Conservation (phyloP, 768 basidiomycete genomes). For the Hericium erinaceus region DNA sequence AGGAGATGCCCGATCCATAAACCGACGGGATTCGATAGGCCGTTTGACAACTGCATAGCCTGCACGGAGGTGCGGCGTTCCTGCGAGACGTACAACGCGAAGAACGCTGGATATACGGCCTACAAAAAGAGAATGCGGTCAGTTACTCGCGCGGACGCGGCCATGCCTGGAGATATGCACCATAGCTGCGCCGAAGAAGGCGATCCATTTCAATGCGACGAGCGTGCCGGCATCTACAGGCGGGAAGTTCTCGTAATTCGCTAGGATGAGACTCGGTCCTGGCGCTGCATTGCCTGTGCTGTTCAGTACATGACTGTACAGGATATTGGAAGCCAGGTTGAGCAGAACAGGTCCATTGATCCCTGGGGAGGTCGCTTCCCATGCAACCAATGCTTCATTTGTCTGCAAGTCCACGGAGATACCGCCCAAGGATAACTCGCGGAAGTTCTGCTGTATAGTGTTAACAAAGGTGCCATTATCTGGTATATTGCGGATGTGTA, state of each 20-base stretch:
- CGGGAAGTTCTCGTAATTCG: constrained; percentile 52
- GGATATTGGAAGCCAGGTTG: constrained; percentile 58
- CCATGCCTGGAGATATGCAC: constrained; percentile 26
- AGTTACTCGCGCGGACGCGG: too few species aligned
- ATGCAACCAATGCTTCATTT: constrained; percentile 51
- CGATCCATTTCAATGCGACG: constrained; percentile 60
- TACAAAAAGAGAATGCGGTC: constrained; percentile 17
- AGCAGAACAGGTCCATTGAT: constrained; percentile 50
- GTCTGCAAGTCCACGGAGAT: constrained; percentile 48
- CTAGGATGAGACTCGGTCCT: constrained; percentile 43
- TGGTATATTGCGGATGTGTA: constrained; percentile 33
- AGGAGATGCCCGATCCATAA: constrained; percentile 75
- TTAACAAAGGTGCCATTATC: constrained; percentile 54
- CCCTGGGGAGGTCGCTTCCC: constrained; percentile 59
- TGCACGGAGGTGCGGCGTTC: constrained; percentile 68
- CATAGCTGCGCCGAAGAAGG: constrained; percentile 68
- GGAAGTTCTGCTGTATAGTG: constrained; percentile 40
- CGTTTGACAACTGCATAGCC: constrained; percentile 78
- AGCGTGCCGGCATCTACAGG: constrained; percentile 45
- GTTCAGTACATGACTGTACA: constrained; percentile 57
- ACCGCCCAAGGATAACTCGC: constrained; percentile 55
- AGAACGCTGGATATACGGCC: constrained; percentile 79
- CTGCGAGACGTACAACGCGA: constrained; percentile 63
- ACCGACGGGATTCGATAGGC: constrained; percentile 56
- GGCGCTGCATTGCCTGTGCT: constrained; percentile 28